Evolutionary conservation across 768 basidiomycete genomes (phyloP).

Genomic region (Podaxis pistillaris): DNA sequence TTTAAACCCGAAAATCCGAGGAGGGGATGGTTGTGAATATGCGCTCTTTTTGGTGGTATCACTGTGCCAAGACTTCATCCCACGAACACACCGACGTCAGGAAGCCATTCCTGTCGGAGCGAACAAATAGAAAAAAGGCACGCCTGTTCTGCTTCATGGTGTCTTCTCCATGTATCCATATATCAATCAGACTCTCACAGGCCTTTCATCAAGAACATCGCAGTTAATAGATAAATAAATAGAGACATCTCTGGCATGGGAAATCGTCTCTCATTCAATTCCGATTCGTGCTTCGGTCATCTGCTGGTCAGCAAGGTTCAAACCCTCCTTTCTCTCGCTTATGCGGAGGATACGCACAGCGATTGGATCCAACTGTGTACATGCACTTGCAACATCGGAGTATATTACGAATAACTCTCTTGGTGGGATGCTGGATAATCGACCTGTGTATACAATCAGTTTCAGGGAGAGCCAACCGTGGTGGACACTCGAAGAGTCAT

Average conservation of each 20-base stretch:
- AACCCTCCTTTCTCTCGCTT: not conserved
- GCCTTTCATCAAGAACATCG: conserved; percentile 5
- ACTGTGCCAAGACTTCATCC: not conserved
- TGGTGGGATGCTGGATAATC: no score
- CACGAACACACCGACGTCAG: not conserved
- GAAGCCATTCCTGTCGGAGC: not conserved
- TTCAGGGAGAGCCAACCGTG: no score
- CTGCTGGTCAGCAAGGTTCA: not conserved
- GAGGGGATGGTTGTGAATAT: not conserved
- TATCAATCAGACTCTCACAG: not conserved
- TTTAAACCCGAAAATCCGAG: not conserved
- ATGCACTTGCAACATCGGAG: not conserved
- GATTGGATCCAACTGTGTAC: not conserved
- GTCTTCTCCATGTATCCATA: not conserved
- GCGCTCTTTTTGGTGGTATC: not conserved
- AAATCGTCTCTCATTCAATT: not conserved
- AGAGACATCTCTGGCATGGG: conserved; percentile 2
- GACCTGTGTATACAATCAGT: no score
- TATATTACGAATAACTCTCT: not conserved
- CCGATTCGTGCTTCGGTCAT: conserved; percentile 1
- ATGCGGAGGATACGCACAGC: not conserved
- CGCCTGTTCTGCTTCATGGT: not conserved
- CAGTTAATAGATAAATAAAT: conserved; percentile 8
- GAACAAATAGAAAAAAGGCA: not conserved
- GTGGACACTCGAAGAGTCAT: not conserved